Conservation (phyloP, 495 filamentous ascomycete species). For the Aspergillus sclerotioniger region DNA sequence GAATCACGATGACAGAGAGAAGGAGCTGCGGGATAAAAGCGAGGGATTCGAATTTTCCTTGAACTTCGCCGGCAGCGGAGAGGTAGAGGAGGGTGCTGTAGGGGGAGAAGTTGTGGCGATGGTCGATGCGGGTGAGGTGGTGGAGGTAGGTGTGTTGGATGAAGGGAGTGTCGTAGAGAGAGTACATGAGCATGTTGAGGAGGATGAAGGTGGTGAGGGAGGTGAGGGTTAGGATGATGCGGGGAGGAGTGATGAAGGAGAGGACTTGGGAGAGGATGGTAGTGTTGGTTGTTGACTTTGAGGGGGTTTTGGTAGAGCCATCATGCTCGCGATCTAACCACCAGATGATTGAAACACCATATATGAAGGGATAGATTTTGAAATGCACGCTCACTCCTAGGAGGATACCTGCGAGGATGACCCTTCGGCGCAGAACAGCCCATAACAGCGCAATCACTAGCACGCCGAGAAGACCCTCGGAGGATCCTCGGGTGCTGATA, state of each 20-base stretch:
- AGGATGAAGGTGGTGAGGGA: slow-evolving; percentile 68
- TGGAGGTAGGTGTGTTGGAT: slow-evolving; percentile 87
- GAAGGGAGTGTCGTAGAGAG: slow-evolving; percentile 69
- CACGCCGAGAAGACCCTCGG: slow-evolving; percentile 84
- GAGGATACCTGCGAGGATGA: slow-evolving; percentile 68
- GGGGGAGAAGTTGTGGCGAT: slow-evolving; percentile 96
- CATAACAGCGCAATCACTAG: slow-evolving; percentile 79
- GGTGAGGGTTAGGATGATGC: slow-evolving; percentile 59
- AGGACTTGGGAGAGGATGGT: slow-evolving; percentile 18
- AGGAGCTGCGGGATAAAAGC: slow-evolving; percentile 87
- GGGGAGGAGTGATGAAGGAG: slow-evolving; percentile 58
- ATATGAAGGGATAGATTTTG: slow-evolving; percentile 98
- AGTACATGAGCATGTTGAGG: slow-evolving; percentile 77
- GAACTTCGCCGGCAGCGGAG: slow-evolving; percentile 56
- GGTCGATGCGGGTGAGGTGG: slow-evolving; percentile 89
- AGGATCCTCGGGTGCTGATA: slow-evolving; percentile 91
- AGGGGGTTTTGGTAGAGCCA: background rate
- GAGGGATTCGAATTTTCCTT: slow-evolving; percentile 65
- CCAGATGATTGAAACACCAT: slow-evolving; percentile 82
- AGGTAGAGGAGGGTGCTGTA: slow-evolving; percentile 93
- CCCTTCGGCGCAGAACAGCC: slow-evolving; percentile 61
- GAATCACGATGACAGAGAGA: slow-evolving; percentile 73
- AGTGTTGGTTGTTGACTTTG: background rate
- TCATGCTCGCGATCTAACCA: slow-evolving; percentile 67
- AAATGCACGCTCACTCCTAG: slow-evolving; percentile 89